Percentiles rank a stretch among this genome's conserved stretches.
These are phyloP conservation scores for Micractinium sp. DNA, from an alignment of 139 green algal species.

Conservation along the genomic window DNA sequence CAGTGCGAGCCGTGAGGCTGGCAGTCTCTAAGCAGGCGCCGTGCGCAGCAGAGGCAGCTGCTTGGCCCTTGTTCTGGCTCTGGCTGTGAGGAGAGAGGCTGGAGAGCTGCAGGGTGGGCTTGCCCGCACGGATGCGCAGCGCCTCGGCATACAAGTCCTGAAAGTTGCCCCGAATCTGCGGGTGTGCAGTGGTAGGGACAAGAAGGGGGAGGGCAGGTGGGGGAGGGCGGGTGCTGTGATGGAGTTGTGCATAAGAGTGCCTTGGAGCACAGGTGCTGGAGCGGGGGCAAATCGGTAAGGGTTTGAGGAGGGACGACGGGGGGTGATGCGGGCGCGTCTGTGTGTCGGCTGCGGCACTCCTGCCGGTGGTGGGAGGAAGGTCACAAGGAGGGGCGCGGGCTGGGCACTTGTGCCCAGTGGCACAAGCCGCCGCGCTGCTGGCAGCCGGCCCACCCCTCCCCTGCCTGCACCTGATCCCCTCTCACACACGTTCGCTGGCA, in stretches of 20 bases:
- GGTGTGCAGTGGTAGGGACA: too few relatives aligned
- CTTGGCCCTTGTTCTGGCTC: background rate
- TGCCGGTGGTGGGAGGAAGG: too few relatives aligned
- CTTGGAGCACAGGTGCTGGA: background rate
- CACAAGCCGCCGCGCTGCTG: too few relatives aligned
- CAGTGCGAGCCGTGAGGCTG: background rate
- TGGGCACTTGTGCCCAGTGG: too few relatives aligned
- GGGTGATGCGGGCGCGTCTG: too few relatives aligned
- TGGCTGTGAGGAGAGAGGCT: background rate
- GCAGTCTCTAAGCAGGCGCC: background rate
- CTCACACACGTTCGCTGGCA: too few relatives aligned
- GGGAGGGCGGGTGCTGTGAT: background rate
- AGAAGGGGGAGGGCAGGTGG: background rate
- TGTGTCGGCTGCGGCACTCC: too few relatives aligned
- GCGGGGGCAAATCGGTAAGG: too few relatives aligned
- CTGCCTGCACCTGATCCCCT: too few relatives aligned
- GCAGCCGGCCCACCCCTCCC: too few relatives aligned
- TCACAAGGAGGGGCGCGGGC: too few relatives aligned
- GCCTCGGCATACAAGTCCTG: background rate
- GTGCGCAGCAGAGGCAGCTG: background rate
- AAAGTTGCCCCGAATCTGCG: background rate
- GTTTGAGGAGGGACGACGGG: too few relatives aligned
- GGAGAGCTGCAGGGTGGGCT: background rate
- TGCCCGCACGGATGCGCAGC: slow-evolving; percentile 23
- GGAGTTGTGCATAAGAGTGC: background rate